A percentile compares a stretch with the other conserved stretches of the same genome.
These are phyloP conservation scores for Kwoniella dendrophila DNA, from an alignment of 768 basidiomycete species.

Conservation along the genomic window DNA sequence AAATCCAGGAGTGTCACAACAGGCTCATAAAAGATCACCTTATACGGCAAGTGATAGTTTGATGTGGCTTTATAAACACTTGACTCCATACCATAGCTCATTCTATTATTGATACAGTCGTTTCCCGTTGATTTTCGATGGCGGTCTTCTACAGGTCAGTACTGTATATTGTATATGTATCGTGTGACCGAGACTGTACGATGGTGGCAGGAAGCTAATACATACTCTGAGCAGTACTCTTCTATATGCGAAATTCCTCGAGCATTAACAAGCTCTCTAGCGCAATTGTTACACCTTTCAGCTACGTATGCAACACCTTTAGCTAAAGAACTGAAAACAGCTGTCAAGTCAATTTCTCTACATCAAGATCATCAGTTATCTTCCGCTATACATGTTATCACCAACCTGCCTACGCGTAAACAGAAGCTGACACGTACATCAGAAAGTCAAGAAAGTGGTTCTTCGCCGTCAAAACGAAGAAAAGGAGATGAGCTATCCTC, in stretches of 20 bases:
- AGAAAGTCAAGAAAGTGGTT: neutral
- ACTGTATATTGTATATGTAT: neutral
- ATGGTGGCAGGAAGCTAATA: too few species aligned
- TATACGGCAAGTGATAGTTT: slow-evolving; percentile 10
- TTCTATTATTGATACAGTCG: slow-evolving; percentile 19
- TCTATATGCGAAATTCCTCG: neutral
- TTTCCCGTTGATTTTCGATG: slow-evolving; percentile 45
- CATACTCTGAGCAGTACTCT: neutral
- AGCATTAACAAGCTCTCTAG: slow-evolving; percentile 18
- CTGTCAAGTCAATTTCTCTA: neutral
- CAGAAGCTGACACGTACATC: neutral
- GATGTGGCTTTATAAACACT: too few species aligned
- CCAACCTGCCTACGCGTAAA: neutral
- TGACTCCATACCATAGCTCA: neutral
- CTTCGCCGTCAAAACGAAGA: slow-evolving; percentile 4
- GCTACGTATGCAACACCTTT: slow-evolving; percentile 9
- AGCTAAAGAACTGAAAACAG: neutral
- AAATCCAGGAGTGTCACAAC: slow-evolving; percentile 13
- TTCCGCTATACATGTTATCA: neutral
- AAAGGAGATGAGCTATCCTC: neutral
- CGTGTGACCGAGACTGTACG: too few species aligned
- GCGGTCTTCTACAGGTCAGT: slow-evolving; percentile 19
- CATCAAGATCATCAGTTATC: neutral
- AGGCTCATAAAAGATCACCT: slow-evolving; percentile 21
- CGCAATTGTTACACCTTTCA: slow-evolving; percentile 23